These are phyloP conservation scores for Chernovozyma sophiae-reginae DNA, from an alignment of 1,139 yeast genomes.

Conservation along the genomic window DNA sequence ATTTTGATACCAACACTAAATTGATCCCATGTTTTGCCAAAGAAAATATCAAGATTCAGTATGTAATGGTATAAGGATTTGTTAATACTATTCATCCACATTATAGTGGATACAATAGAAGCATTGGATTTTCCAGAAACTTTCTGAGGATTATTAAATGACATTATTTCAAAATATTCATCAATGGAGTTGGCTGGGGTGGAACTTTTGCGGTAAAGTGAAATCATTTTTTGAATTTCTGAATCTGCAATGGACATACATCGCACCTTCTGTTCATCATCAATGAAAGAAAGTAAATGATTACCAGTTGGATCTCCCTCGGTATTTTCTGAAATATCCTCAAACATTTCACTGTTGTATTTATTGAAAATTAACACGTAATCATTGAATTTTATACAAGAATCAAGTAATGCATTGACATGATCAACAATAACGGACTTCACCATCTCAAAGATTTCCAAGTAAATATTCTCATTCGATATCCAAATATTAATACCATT, in stretches of 20 bases:
- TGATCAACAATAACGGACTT: conserved; percentile 19
- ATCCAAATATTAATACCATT: conserved; percentile 33
- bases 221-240: conserved; percentile 22
- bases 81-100: conserved; percentile 19
- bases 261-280: conserved; percentile 33
- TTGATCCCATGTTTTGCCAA: conserved; percentile 73
- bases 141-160: background rate
- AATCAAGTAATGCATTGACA: conserved; percentile 23
- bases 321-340: background rate
- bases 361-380: conserved; percentile 25
- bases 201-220: conserved; percentile 5
- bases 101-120: conserved; percentile 9
- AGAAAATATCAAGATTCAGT: conserved; percentile 18
- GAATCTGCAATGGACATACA: conserved; percentile 27
- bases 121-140: background rate
- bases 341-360: conserved; percentile 10
- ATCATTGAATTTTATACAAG: conserved; percentile 27
- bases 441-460: conserved; percentile 18
- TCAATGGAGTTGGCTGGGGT: background rate
- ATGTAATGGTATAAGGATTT: conserved; percentile 21
- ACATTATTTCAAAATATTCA: background rate
- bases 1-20: conserved; percentile 72
- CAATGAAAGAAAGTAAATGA: conserved; percentile 22
- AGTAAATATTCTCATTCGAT: conserved; percentile 27
- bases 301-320: background rate